A percentile compares a stretch with the other conserved stretches of the same genome.
These are phyloP conservation scores for Puccinia horiana DNA, from an alignment of 1,284 basidiomycete genomes.

Conservation along the genomic window DNA sequence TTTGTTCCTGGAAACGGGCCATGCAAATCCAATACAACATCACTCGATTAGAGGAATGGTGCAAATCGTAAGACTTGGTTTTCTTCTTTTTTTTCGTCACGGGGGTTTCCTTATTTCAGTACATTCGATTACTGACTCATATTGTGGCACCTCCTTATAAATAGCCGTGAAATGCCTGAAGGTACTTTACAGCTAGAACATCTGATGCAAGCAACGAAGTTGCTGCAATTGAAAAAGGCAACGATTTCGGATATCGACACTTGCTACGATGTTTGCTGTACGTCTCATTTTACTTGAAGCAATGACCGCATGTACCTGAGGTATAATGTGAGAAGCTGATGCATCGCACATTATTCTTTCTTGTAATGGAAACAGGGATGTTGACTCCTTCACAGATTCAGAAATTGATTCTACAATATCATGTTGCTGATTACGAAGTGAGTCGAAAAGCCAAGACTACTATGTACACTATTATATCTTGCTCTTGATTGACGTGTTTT, in stretches of 20 bases:
- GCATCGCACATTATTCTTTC: slow-evolving; percentile 66
- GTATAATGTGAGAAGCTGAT: slow-evolving; percentile 66
- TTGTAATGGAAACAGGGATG: slow-evolving; percentile 82
- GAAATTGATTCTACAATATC: slow-evolving; percentile 96
- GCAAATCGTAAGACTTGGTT: slow-evolving; percentile 59
- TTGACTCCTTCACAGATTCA: slow-evolving; percentile 98
- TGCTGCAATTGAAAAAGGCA: slow-evolving; percentile 97
- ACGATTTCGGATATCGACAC: slow-evolving; percentile 52
- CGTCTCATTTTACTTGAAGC: not conserved
- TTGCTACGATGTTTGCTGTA: slow-evolving; percentile 52
- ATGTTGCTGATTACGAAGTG: slow-evolving; percentile 96
- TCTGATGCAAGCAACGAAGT: slow-evolving; percentile 98
- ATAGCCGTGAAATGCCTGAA: slow-evolving; percentile 82
- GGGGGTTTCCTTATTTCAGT: not conserved
- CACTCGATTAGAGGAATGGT: slow-evolving; percentile 86
- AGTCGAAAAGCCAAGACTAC: slow-evolving; percentile 50
- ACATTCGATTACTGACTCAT: not conserved
- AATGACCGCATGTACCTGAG: slow-evolving; percentile 84
- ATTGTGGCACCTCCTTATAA: not conserved
- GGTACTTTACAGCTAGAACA: slow-evolving; percentile 96
- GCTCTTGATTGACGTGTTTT: not conserved
- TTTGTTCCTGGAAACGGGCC: slow-evolving; percentile 99
- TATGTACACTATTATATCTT: not conserved
- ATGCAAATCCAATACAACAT: slow-evolving; percentile 99
- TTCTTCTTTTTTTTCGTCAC: slow-evolving; percentile 68